These are phyloP conservation scores for Prosopis cineraria DNA, from an alignment of 306 rosid species.

Conservation along the genomic window DNA sequence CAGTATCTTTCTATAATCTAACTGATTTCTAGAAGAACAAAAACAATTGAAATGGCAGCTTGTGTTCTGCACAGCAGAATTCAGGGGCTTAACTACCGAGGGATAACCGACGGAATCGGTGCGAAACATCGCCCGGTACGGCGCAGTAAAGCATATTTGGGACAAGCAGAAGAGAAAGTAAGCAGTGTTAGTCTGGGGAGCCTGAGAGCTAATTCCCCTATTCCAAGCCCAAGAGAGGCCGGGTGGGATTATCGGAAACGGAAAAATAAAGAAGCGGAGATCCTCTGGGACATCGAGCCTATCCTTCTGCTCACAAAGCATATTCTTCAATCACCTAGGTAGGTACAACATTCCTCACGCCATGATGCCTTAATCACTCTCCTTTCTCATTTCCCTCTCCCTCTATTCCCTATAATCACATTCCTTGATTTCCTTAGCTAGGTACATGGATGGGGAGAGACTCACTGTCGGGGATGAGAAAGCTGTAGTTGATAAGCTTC, in stretches of 20 bases:
- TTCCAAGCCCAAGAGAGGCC: background rate
- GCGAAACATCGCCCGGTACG: constrained; percentile 30
- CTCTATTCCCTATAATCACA: background rate
- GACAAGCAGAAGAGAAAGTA: constrained; percentile 26
- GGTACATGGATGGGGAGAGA: constrained; percentile 65
- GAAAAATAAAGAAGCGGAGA: constrained; percentile 57
- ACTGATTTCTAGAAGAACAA: background rate
- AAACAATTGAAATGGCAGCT: background rate
- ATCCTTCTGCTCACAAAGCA: constrained; percentile 49
- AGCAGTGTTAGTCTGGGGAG: constrained; percentile 15
- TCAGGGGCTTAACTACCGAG: constrained; percentile 33
- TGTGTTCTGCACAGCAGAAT: background rate
- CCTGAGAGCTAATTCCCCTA: constrained; percentile 24
- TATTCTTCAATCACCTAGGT: constrained; percentile 66
- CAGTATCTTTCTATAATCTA: no score
- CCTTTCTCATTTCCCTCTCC: background rate
- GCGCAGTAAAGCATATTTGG: constrained; percentile 38
- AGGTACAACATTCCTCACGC: background rate
- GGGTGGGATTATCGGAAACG: constrained; percentile 50
- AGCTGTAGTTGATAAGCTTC: constrained; percentile 58
- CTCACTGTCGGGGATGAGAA: constrained; percentile 59
- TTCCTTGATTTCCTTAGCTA: constrained; percentile 15
- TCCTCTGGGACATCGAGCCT: constrained; percentile 62
- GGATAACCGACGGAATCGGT: constrained; percentile 16
- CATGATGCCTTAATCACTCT: background rate